These are phyloP conservation scores for Posidonia oceanica DNA, from an alignment of 116 monocot genomes.

Conservation along the genomic window DNA sequence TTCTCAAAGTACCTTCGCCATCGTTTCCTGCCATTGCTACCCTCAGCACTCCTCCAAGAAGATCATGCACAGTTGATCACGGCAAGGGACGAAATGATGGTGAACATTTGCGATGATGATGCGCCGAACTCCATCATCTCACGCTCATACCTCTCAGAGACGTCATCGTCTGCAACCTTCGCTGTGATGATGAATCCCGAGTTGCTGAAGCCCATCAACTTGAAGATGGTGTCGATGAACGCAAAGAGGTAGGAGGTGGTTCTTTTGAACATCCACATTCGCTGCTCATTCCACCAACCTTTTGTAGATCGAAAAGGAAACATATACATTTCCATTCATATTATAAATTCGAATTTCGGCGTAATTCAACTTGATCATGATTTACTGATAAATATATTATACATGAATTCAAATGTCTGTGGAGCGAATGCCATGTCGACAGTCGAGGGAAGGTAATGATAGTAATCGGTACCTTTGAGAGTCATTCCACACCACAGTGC, in stretches of 20 bases:
- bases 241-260: constrained; percentile 30
- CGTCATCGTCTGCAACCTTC: constrained; percentile 30
- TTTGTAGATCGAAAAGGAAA: not conserved
- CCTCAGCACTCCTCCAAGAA: constrained; percentile 9
- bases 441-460: not conserved
- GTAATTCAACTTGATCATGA: not conserved
- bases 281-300: constrained; percentile 53
- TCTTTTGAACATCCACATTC: constrained; percentile 48
- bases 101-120: constrained; percentile 21
- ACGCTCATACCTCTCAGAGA: constrained; percentile 25
- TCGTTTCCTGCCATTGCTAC: constrained; percentile 5
- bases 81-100: constrained; percentile 20
- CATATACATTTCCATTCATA: too few species aligned
- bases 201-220: constrained; percentile 16
- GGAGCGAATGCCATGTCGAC: not conserved
- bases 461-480: not conserved
- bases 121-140: constrained; percentile 51
- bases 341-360: not conserved
- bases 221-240: constrained; percentile 19
- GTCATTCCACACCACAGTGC: constrained; percentile 15
- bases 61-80: constrained; percentile 14
- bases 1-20: not conserved
- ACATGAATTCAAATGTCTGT: not conserved
- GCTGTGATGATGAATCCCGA: constrained; percentile 26
- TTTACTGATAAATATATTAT: not conserved